These are phyloP conservation scores for Cryptosporidium felis DNA, from an alignment of 169 alveolate species.

Conservation along the genomic window DNA sequence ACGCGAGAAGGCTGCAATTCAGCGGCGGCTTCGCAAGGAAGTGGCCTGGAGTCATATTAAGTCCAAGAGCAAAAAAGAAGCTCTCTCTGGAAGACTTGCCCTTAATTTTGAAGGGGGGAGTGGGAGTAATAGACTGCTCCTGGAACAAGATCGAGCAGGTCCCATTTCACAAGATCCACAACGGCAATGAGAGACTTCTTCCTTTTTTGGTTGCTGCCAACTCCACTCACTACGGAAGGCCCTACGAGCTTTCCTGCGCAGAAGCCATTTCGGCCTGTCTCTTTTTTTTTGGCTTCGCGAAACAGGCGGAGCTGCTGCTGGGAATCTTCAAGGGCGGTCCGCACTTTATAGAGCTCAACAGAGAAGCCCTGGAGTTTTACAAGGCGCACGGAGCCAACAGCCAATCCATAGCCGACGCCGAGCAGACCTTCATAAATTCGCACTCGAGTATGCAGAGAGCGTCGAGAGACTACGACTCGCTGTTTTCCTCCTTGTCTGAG, in stretches of 20 bases:
- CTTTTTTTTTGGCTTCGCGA: conserved; percentile 83
- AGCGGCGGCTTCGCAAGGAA: conserved; percentile 63
- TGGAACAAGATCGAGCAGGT: conserved; percentile 90
- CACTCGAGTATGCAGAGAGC: background rate
- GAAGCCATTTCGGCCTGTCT: conserved; percentile 95
- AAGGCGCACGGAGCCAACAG: conserved; percentile 73
- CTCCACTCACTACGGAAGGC: conserved; percentile 94
- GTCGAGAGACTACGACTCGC: conserved; percentile 7
- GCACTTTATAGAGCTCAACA: conserved; percentile 85
- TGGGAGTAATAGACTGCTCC: conserved; percentile 94
- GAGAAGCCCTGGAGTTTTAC: conserved; percentile 80
- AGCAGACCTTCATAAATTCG: conserved; percentile 35
- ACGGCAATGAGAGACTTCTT: conserved; percentile 80
- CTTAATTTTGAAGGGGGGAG: conserved; percentile 83
- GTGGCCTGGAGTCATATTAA: conserved; percentile 88
- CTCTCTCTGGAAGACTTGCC: conserved; percentile 87
- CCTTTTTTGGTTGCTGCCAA: conserved; percentile 94
- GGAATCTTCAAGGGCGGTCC: conserved; percentile 88
- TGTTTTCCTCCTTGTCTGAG: background rate
- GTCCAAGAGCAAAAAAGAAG: conserved; percentile 86
- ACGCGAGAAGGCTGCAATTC: conserved; percentile 30
- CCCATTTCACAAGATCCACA: conserved; percentile 78
- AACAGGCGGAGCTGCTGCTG: conserved; percentile 82
- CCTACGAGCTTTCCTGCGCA: conserved; percentile 92
- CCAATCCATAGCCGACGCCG: conserved; percentile 68